Evolutionary conservation across 2,329 filamentous ascomycete species (phyloP).

Genomic region (Colletotrichum sp.): DNA sequence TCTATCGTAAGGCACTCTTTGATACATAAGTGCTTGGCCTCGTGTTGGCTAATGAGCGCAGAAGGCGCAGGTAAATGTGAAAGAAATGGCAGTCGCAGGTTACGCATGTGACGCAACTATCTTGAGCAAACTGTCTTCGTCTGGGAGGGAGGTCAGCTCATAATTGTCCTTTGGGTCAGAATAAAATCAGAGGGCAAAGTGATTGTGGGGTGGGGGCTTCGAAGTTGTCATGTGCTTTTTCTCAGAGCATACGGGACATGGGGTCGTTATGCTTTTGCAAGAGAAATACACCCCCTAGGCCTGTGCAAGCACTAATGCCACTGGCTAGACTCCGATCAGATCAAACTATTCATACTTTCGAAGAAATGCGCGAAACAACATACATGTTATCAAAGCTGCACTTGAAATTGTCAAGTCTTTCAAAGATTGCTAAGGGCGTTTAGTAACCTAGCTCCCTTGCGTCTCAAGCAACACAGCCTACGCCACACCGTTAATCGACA

Average conservation of each 20-base stretch:
- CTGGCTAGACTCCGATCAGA: background rate
- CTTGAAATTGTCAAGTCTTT: background rate
- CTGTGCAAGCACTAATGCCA: background rate
- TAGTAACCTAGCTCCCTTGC: background rate
- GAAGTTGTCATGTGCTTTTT: background rate
- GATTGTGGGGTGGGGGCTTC: rapidly evolving
- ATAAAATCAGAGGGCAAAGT: background rate
- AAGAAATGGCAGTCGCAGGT: background rate
- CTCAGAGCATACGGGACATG: background rate
- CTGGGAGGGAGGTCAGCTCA: background rate
- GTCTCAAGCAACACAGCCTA: background rate
- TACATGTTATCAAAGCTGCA: background rate
- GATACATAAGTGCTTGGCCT: background rate
- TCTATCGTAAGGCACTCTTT: background rate
- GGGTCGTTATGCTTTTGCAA: too few relatives aligned
- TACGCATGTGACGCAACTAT: background rate
- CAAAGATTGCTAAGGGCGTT: background rate
- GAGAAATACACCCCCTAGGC: too few relatives aligned
- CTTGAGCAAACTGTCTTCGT: background rate
- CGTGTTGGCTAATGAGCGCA: background rate
- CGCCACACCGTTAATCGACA: background rate
- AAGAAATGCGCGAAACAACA: background rate
- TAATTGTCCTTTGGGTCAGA: background rate
- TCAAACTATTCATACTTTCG: background rate
- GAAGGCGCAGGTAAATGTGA: background rate